Evolutionary conservation across 2,329 filamentous ascomycete genomes (phyloP).

Genomic region (Calonectria fujianensis): DNA sequence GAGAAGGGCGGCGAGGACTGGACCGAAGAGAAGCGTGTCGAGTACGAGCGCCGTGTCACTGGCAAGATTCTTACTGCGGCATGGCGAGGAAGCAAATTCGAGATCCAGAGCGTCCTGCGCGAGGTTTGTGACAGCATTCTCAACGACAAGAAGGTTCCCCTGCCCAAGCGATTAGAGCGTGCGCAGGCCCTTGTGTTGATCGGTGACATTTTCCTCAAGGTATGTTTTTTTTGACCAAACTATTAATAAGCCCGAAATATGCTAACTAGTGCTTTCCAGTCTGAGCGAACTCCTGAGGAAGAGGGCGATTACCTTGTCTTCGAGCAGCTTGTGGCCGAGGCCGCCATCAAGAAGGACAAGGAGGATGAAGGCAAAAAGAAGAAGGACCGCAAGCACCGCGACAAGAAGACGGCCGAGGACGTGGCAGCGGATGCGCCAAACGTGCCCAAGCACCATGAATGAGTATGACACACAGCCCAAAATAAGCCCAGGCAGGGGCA

Average conservation of each 20-base stretch:
- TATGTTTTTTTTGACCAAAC: slow-evolving; percentile 64
- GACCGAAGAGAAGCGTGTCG: slow-evolving; percentile 97
- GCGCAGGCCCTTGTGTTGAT: slow-evolving; percentile 92
- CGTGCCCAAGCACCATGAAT: slow-evolving; percentile 41
- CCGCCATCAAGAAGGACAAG: slow-evolving; percentile 94
- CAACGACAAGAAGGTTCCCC: slow-evolving; percentile 84
- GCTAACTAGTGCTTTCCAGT: slow-evolving; percentile 69
- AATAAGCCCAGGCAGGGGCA: background rate
- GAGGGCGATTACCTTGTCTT: slow-evolving; percentile 99
- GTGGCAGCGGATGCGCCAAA: slow-evolving; percentile 54
- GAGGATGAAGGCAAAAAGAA: slow-evolving; percentile 82
- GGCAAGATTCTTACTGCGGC: slow-evolving; percentile 98
- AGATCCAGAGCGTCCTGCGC: slow-evolving; percentile 95
- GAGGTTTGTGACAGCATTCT: slow-evolving; percentile 95
- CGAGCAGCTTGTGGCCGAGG: slow-evolving; percentile 97
- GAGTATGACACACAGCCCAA: background rate
- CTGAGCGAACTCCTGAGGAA: slow-evolving; percentile 92
- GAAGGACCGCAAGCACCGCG: slow-evolving; percentile 70
- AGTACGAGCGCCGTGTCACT: slow-evolving; percentile 96
- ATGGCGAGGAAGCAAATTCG: slow-evolving; percentile 97
- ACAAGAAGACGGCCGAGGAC: slow-evolving; percentile 54
- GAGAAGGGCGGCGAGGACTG: slow-evolving; percentile 96
- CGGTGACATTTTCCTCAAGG: slow-evolving; percentile 92
- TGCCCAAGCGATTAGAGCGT: slow-evolving; percentile 91
- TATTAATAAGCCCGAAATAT: slow-evolving; percentile 33